Base-by-base conservation (phyloP, 2,329 filamentous ascomycete species). In the Dactylellina cionopaga region DNA sequence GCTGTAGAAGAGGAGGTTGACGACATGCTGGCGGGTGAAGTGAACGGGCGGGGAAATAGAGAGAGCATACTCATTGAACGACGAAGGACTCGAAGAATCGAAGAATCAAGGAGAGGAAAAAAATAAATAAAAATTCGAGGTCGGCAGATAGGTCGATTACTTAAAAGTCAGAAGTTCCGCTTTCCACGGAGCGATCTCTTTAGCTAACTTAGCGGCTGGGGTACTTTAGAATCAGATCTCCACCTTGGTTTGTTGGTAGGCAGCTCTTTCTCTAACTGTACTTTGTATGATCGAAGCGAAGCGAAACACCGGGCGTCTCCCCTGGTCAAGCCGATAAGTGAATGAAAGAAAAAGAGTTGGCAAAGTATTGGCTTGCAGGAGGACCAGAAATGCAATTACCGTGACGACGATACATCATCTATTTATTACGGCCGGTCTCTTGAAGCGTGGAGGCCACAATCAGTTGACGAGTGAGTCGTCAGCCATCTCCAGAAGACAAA, bases 351-450 rank as follows among this genome's bases (percentile, higher is more conserved):
- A 15, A 43, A 58, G 22, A 27, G 29, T 39, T 55, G 49, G 11
- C 52, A n/a, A n/a, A n/a, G n/a, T n/a, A n/a, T n/a, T 35, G 25
- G n/a, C 33, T 41, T 46, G 62, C 17, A 39, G 33, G 29, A 15
- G 33, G 35, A 22, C 41, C 51, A 41, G 29, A 47, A 47, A 47
- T 39, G 60, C 60, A 55, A n/a, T n/a, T n/a, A n/a, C n/a, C n/a
- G 29, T 11, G 25, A 47, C 43, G 62, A 49, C 24, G 33, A 39
- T 25, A 27, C 15, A 43, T 66, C 27, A 25, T 43, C 27, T 66
- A 66, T 66, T 66, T 66, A 66, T 66, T 55, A n/a, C n/a, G n/a
- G n/a, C n/a, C n/a, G n/a, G n/a, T 33, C 17, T 22, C 24, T 24
- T 19, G 27, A 35, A 56, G 39, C 31, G 35, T 43, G 51, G 22